Base-by-base conservation (phyloP, 1,139 yeast genomes). In the Geotrichum citri-aurantii region DNA sequence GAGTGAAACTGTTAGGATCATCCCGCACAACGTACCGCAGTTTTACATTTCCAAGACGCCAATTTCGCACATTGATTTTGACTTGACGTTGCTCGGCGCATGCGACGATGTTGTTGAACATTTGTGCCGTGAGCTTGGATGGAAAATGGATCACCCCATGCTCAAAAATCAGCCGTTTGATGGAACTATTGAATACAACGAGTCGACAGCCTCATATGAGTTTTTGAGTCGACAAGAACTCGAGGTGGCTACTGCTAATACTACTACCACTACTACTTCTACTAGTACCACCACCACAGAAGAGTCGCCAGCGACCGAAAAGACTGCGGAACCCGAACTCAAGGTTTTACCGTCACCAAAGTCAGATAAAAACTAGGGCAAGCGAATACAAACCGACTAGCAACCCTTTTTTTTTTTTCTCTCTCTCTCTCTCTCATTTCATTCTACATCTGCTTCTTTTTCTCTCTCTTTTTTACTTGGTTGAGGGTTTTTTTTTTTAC, bases 51-150 rank as follows among this genome's bases (percentile, higher is more conserved):
- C 91, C 68, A 83, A 82, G 67, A 95, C 90, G 66, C 85, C 89
- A 0, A 86, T 90, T n/a, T 78, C 77, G 51, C 93, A 88, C 69
- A 79, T 84, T 56, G 88, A 86, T 66, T 93, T 93, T 70, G 98
- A 92, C 70, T 81, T 90, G 24, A 82, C 85, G 37, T 71, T 93
- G 19, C 75, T 92, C 52, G 98, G 97, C 0, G 83, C 82, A 65
- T 91, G 98, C 73, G 98, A 93, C 69, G 95, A 89, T 64, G 90
- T 83, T 11, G 93, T 92, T 8, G 81, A 85, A 48, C 82, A 83
- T 70, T 72, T 92, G 2, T 79, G 86, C 59, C 77, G 79, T 47
- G 74, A 77, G 62, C 75, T 90, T 54, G 82, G 81, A 1, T 90
- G 97, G 97, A 72, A 77, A 4, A 76, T 90, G 51, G 78, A 83